Evolutionary conservation across 345 rosid species (phyloP).

Genomic region (Aegle marmelos): DNA sequence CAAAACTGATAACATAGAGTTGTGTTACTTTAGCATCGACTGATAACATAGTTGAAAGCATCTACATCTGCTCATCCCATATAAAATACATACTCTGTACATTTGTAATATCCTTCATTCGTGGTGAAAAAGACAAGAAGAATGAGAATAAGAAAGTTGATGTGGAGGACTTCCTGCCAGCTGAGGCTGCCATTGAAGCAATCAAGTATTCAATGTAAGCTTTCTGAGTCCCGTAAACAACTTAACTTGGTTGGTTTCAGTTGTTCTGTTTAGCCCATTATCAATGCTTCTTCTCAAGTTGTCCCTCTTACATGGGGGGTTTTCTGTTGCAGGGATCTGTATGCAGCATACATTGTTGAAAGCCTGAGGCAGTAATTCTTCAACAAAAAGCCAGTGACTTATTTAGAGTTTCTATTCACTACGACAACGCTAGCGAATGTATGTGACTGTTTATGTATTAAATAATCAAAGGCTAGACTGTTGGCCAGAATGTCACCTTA

Average conservation of each 20-base stretch:
- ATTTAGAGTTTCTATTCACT: neutral
- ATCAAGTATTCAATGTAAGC: slow-evolving; percentile 90
- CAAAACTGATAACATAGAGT: too few relatives aligned
- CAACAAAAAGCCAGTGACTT: neutral
- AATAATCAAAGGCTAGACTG: neutral
- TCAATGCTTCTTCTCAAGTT: neutral
- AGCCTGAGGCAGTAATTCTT: slow-evolving; percentile 68
- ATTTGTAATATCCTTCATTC: slow-evolving; percentile 34
- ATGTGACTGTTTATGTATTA: neutral
- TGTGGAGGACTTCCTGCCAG: slow-evolving; percentile 89
- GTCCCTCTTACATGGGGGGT: neutral
- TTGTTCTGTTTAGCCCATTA: neutral
- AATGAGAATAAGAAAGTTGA: slow-evolving; percentile 95
- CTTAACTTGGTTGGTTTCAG: neutral
- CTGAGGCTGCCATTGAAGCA: slow-evolving; percentile 68
- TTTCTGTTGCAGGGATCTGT: slow-evolving; percentile 77
- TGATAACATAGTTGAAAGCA: neutral
- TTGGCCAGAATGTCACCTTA: neutral
- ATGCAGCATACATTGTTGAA: slow-evolving; percentile 86
- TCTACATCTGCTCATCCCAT: neutral
- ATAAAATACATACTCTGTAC: neutral
- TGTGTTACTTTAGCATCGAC: neutral
- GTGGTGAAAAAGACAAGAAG: slow-evolving; percentile 70
- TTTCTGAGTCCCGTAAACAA: neutral
- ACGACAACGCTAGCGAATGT: neutral